These are phyloP conservation scores for Polytolypa hystricis DNA, from an alignment of 2,329 filamentous ascomycete species.

Conservation along the genomic window DNA sequence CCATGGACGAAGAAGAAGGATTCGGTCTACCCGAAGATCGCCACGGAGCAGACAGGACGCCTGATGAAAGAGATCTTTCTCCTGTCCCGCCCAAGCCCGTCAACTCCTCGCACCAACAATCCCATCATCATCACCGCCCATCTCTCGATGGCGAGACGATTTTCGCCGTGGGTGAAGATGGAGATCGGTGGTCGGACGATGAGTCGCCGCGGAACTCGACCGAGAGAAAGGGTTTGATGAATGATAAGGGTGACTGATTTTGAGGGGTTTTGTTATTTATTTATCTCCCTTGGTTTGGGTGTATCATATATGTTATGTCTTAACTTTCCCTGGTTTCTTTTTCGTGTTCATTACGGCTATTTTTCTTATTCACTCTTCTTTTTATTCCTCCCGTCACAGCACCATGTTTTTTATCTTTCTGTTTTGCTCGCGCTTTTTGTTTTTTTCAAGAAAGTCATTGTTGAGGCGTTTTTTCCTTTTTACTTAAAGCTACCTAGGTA, in stretches of 20 bases:
- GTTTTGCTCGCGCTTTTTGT: neutral
- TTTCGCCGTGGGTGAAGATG: constrained; percentile 81
- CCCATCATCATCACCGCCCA: constrained; percentile 42
- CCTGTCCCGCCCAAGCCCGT: constrained; percentile 40
- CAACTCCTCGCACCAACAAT: constrained; percentile 37
- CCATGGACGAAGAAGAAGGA: constrained; percentile 52
- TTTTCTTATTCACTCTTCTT: too few species aligned
- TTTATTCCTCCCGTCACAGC: too few species aligned
- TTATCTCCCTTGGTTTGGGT: too few species aligned
- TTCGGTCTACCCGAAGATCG: constrained; percentile 26
- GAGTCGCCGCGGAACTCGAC: constrained; percentile 42
- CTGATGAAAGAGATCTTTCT: constrained; percentile 26
- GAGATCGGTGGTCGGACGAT: constrained; percentile 71
- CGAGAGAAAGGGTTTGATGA: constrained; percentile 40
- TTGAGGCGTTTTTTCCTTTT: too few species aligned
- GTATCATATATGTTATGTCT: constrained; percentile 1
- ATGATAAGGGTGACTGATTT: constrained; percentile 23
- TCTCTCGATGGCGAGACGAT: constrained; percentile 84
- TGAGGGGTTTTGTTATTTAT: neutral
- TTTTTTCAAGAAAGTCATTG: too few species aligned
- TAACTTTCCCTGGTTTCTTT: neutral
- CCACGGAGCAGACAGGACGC: constrained; percentile 17
- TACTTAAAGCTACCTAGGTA: neutral
- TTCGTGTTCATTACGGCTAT: neutral
- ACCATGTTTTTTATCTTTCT: neutral